A percentile compares a stretch with the other conserved stretches of the same genome.
Evolutionary conservation across 2,329 filamentous ascomycete genomes (phyloP).

Genomic region (Alternaria gansuensis): DNA sequence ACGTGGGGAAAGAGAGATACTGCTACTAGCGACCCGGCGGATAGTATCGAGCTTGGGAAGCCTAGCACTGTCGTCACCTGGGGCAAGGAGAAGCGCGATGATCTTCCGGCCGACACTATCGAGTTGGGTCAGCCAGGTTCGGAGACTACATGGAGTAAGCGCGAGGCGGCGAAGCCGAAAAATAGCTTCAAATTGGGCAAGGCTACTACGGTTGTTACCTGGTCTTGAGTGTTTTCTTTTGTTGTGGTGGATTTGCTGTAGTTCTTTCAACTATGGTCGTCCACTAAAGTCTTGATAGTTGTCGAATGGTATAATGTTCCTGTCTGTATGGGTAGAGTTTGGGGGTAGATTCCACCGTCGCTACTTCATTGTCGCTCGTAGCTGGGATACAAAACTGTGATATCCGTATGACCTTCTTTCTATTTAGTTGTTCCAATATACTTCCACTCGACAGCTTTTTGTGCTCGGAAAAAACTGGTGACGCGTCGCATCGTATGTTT

Average conservation of each 20-base stretch:
- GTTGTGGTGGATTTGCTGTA: neutral
- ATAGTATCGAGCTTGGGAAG: slow-evolving; percentile 16
- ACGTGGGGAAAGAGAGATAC: slow-evolving; percentile 21
- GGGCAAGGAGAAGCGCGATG: slow-evolving; percentile 23
- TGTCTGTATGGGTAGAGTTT: neutral
- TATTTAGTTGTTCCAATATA: neutral
- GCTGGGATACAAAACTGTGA: slow-evolving; percentile 1
- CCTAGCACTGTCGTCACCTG: slow-evolving; percentile 13
- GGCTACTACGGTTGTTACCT: slow-evolving; percentile 30
- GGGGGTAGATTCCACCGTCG: neutral
- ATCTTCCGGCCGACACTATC: slow-evolving; percentile 4
- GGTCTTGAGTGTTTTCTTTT: slow-evolving; percentile 12
- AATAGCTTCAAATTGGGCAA: slow-evolving; percentile 27
- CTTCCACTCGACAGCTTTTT: neutral
- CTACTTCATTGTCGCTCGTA: neutral
- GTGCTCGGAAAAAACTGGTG: neutral
- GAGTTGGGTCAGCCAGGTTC: slow-evolving; percentile 18
- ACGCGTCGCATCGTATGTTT: neutral
- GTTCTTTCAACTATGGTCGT: neutral
- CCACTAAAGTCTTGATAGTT: neutral
- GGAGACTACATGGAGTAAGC: slow-evolving; percentile 33
- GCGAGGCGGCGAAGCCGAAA: slow-evolving; percentile 19
- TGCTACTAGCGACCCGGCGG: neutral
- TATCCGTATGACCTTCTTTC: neutral
- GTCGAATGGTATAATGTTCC: neutral